Base-by-base conservation (phyloP, 805 yeast genomes). In the Lachancea quebecensis region DNA sequence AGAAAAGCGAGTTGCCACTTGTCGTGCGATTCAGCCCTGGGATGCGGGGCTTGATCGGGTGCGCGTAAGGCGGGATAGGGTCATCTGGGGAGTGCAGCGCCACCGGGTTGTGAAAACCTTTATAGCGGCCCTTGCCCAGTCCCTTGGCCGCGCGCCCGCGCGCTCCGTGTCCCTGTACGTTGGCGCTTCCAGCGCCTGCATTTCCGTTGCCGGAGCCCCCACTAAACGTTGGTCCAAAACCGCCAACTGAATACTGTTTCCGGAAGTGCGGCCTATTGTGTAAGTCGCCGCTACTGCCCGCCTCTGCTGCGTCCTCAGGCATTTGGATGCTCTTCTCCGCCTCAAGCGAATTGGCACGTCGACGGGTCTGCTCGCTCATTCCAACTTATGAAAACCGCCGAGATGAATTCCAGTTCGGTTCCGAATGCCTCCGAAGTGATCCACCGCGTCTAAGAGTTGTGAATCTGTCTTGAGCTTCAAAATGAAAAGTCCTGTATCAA, bases 21-120 rank as follows among this genome's bases (percentile, higher is more conserved):
- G 39, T 17, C 5, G 46, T 44, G 16, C 46, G 29, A 10, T 28
- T 28, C 16, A 44, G 27, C 4, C 46, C 36, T 4, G 46, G 39
- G 21, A 44, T 33, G 3, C 46, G 38, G 16, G 46, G 46, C 31
- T 34, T 38, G 9, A 44, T 44, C 15, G 46, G 42, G 11, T 44
- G 46, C n/a, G 46, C 10, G 25, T 38, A 44, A 6, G 46, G 46
- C n/a, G 46, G 46, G 7, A 38, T 44, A 2, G 46, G 46, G 32
- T 44, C 46, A 16, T 44, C 42, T 18, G 46, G 46, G 10, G 46
- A 44, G 16, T 44, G 46, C 8, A 34, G 16, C 7, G 39, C 7
- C 12, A 34, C 28, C 16, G 46, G 46, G 35, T 44, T 44, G 29
- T 44, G 46, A 28, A 44, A 38, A 16, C 46, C 46, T 32, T 38